Conservation (phyloP, 2,329 filamentous ascomycete genomes). For the Apiospora malaysiana region DNA sequence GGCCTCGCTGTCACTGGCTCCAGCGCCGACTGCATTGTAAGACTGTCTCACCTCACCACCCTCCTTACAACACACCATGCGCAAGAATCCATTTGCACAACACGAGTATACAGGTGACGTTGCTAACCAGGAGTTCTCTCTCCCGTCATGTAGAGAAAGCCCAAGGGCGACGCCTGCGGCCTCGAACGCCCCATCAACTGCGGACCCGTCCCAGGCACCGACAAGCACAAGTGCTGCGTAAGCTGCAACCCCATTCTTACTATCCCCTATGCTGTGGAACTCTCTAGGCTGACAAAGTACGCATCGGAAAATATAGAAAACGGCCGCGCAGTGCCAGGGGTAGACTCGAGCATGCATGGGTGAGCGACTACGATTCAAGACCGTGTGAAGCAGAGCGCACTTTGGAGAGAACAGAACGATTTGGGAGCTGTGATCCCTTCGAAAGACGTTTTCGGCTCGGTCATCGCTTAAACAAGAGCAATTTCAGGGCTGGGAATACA, state of each 20-base stretch:
- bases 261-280: too few relatives aligned
- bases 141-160: not conserved
- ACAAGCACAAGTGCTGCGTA: constrained; percentile 2
- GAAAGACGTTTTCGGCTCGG: not conserved
- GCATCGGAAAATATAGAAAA: not conserved
- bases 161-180: not conserved
- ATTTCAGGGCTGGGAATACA: not conserved
- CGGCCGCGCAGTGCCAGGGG: not conserved
- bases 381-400: too few relatives aligned
- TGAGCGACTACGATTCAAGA: not conserved
- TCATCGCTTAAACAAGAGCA: not conserved
- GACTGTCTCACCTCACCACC: not conserved
- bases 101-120: too few relatives aligned
- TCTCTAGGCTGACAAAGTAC: not conserved
- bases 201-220: not conserved
- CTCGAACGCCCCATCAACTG: not conserved
- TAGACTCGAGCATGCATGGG: not conserved
- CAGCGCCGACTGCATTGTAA: constrained; percentile 10
- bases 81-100: too few relatives aligned
- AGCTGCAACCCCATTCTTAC: not conserved
- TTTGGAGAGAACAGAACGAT: not conserved
- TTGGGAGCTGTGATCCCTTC: not conserved
- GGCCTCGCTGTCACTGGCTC: constrained; percentile 12
- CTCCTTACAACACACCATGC: too few relatives aligned
- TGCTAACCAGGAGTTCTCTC: not conserved